phyloP scores from a whole-genome alignment of 345 rosid species.

The Salix suchowensis region DNA sequence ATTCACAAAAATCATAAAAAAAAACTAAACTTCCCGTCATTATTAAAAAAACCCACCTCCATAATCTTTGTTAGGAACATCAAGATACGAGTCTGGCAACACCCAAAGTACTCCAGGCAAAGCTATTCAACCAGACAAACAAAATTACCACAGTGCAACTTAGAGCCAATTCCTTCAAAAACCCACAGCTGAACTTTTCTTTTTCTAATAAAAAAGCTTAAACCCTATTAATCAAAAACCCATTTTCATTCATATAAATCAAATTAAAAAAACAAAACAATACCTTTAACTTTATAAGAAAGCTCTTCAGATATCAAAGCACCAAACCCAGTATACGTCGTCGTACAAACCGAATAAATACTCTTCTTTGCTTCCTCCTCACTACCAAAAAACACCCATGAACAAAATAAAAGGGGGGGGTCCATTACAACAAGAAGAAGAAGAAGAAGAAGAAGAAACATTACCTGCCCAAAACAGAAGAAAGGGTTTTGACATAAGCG shows the following conservation, averaged over 20 bases:
- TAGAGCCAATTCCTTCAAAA: background rate
- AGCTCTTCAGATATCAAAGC: constrained; percentile 93
- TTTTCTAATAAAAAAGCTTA: background rate
- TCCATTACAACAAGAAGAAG: background rate
- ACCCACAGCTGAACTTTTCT: background rate
- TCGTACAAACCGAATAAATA: constrained; percentile 86
- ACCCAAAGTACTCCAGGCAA: constrained; percentile 95
- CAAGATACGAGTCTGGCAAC: constrained; percentile 89
- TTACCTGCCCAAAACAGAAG: constrained; percentile 73
- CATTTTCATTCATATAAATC: background rate
- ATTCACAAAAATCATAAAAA: background rate
- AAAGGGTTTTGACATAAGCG: constrained; percentile 73
- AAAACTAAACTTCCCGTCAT: no score
- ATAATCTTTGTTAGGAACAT: constrained; percentile 94
- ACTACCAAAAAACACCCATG: constrained; percentile 25
- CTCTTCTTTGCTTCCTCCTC: constrained; percentile 98
- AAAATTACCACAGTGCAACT: background rate
- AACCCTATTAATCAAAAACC: background rate
- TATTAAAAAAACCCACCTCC: constrained; percentile 54
- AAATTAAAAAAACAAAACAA: background rate
- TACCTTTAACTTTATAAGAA: constrained; percentile 88
- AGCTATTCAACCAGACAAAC: constrained; percentile 35
- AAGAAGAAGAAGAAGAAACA: background rate
- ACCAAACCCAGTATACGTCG: constrained; percentile 90
- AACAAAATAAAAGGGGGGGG: background rate